Evolutionary conservation across 169 alveolate genomes (phyloP).

Genomic region (Pseudocohnilembus persalinus): DNA sequence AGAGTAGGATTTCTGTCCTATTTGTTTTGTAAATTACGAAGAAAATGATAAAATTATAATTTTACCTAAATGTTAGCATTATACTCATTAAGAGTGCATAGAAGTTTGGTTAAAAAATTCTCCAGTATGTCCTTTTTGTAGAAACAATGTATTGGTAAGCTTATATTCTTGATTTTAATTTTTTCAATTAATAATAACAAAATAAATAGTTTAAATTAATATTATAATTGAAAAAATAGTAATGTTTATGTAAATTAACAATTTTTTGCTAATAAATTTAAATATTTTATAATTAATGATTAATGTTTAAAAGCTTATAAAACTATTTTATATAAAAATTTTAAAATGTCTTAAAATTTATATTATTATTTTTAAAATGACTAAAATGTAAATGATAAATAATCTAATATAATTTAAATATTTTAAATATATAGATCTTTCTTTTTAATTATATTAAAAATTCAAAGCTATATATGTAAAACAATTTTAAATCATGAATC

Average conservation of each 20-base stretch:
- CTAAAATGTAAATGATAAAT: too few species aligned
- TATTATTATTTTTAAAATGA: too few species aligned
- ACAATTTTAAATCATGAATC: too few species aligned
- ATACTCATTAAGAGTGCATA: conserved; percentile 14
- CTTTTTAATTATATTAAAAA: too few species aligned
- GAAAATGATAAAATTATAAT: neutral
- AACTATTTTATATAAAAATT: neutral
- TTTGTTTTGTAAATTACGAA: conserved; percentile 14
- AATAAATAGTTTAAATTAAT: neutral
- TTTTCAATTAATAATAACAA: neutral
- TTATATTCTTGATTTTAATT: neutral
- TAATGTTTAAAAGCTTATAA: conserved; percentile 6
- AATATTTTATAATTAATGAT: neutral
- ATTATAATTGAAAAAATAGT: neutral
- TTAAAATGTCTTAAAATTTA: too few species aligned
- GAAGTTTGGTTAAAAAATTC: conserved; percentile 5
- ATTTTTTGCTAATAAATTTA: neutral
- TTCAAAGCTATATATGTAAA: too few species aligned
- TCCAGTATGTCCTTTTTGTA: conserved; percentile 19
- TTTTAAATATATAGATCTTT: too few species aligned
- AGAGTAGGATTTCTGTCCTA: conserved; percentile 15
- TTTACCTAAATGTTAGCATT: conserved; percentile 17
- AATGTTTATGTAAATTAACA: neutral
- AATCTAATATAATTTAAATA: too few species aligned
- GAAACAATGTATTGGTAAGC: conserved; percentile 15